Percentiles rank a stretch among this genome's conserved stretches.
Evolutionary conservation across 768 basidiomycete species (phyloP).

Genomic region (Phlebiopsis flavidoalba): DNA sequence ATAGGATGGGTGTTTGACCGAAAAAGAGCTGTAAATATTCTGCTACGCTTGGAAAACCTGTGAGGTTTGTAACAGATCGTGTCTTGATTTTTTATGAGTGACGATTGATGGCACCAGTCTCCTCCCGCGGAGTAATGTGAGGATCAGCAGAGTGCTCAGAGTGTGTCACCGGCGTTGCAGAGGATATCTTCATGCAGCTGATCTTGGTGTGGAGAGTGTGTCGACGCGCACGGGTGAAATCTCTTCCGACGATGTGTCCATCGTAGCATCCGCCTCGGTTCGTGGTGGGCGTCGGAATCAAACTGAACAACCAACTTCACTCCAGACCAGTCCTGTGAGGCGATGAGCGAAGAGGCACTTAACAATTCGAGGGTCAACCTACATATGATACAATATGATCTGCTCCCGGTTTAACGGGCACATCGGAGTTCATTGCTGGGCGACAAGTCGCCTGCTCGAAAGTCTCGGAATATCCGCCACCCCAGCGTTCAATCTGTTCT

Average conservation of each 20-base stretch:
- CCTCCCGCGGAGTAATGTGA: constrained; percentile 1
- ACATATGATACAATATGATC: constrained; percentile 21
- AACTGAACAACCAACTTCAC: constrained; percentile 55
- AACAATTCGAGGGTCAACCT: constrained; percentile 10
- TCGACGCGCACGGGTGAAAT: constrained; percentile 11
- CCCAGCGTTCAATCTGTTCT: constrained; percentile 12
- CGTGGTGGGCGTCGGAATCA: constrained; percentile 38
- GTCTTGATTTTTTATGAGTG: constrained; percentile 12
- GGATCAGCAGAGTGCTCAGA: neutral
- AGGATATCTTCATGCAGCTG: constrained; percentile 10
- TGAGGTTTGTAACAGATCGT: neutral
- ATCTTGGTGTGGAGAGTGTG: constrained; percentile 10
- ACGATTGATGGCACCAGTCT: neutral
- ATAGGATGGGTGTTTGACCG: constrained; percentile 60
- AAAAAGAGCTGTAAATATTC: constrained; percentile 63
- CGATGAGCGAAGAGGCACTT: neutral
- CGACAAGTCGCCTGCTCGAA: constrained; percentile 39
- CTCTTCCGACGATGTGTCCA: neutral
- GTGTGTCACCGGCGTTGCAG: neutral
- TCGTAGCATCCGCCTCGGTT: constrained; percentile 7
- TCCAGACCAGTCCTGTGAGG: constrained; percentile 47
- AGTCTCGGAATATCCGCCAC: constrained; percentile 47
- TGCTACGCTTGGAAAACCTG: constrained; percentile 35
- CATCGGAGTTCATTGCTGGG: constrained; percentile 10
- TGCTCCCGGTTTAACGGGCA: constrained; percentile 4